Percentiles rank a stretch among this genome's conserved stretches.
Evolutionary conservation across 2,329 filamentous ascomycete species (phyloP).

Genomic region (Talaromyces piceae): DNA sequence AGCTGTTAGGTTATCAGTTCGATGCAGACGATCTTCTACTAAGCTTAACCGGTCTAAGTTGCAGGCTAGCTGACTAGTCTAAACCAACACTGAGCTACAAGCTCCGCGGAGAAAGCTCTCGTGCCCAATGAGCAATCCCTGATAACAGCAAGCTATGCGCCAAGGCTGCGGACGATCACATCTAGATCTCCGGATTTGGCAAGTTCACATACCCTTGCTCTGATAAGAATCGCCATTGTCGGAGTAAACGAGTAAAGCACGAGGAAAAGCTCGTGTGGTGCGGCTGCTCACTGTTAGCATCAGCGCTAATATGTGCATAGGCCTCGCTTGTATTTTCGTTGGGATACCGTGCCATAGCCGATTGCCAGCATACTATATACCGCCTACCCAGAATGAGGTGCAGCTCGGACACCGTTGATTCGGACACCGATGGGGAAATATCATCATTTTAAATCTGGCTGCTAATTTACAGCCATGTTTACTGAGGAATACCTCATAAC

Average conservation of each 20-base stretch:
- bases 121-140: neutral
- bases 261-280: neutral
- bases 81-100: neutral
- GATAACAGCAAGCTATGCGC: neutral
- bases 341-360: neutral
- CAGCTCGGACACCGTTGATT: too few relatives aligned
- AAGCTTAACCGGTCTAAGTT: neutral
- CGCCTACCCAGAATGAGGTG: too few relatives aligned
- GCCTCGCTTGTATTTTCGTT: neutral
- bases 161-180: constrained; percentile 2
- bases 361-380: too few relatives aligned
- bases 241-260: too few relatives aligned
- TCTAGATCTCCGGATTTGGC: neutral
- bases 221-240: neutral
- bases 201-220: neutral
- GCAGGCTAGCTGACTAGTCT: neutral
- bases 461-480: too few relatives aligned
- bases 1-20: too few relatives aligned
- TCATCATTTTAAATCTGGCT: too few relatives aligned
- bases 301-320: neutral
- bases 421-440: too few relatives aligned
- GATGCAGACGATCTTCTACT: neutral
- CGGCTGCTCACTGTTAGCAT: neutral
- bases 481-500: too few relatives aligned
- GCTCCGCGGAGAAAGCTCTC: neutral